Evolutionary conservation across 192 early-diverging fungal genomes (phyloP).

Genomic region (Backusella morwellensis): DNA sequence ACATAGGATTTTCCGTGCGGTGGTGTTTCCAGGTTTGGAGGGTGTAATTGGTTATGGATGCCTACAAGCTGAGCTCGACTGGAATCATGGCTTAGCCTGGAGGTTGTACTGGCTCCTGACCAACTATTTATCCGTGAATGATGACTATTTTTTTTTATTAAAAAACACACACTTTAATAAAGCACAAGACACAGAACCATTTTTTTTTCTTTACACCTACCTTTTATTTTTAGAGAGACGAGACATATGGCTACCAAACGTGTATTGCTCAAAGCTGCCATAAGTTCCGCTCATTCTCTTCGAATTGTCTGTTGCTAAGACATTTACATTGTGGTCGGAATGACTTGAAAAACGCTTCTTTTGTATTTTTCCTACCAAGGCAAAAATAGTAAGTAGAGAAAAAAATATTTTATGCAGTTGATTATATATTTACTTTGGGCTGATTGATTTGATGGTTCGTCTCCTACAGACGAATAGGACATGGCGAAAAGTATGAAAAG

Average conservation of each 20-base stretch:
- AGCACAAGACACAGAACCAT: not conserved
- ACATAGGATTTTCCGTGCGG: constrained; percentile 20
- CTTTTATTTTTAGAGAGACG: not conserved
- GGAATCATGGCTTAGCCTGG: not conserved
- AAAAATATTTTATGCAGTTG: not conserved
- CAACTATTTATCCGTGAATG: constrained; percentile 4
- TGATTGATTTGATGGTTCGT: not conserved
- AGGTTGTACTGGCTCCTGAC: not conserved
- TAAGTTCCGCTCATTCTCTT: not conserved
- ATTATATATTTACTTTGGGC: not conserved
- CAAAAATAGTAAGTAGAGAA: not conserved
- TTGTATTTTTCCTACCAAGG: not conserved
- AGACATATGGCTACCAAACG: not conserved
- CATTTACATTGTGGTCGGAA: not conserved
- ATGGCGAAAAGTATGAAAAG: not conserved
- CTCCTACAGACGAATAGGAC: not conserved
- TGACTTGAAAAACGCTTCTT: not conserved
- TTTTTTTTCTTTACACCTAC: not conserved
- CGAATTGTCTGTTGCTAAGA: not conserved
- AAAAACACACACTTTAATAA: not conserved
- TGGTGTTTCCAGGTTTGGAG: not conserved
- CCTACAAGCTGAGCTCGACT: not conserved
- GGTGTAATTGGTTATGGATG: constrained; percentile 7
- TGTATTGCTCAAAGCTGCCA: constrained; percentile 7
- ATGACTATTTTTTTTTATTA: not conserved